Base-by-base conservation (phyloP, 371 early-diverging fungal genomes). In the Rhizopus stolonifer region DNA sequence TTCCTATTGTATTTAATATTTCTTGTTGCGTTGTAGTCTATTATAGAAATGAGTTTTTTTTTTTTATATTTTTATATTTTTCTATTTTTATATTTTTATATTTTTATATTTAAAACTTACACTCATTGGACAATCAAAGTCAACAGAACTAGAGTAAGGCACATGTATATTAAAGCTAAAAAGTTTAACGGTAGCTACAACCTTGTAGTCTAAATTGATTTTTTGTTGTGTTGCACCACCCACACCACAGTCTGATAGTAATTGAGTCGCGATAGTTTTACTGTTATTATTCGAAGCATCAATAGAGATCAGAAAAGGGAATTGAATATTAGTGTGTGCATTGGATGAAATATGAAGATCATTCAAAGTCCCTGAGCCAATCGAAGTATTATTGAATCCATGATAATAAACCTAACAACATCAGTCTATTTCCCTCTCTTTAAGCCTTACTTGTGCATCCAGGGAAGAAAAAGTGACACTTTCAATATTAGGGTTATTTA, bases 401-500 rank as follows among this genome's bases (percentile, higher is more conserved):
- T 79, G 79, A 39, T 83, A 83, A 56, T 73, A 74, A 11, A 77
- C 79, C 83, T 82, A 67, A 10, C 57, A 29, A 22, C 18, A 22
- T 17, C 54, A 11, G 23, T 25, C 3, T 23, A 11, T 25, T 53
- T 22, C 5, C 8, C 23, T 19, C 6, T 22, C 5, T 21, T 54
- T 65, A 60, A 7, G 4, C 10, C 31, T 29, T 72, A 80, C 83
- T 31, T 70, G 72, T n/a, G 83, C 83, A 24, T 59, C 51, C 44
- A 83, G 66, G 10, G 71, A 67, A 24, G 72, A 70, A 50, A 83
- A 83, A n/a, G 77, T 78, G 56, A 81, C 63, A 17, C 79, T 67
- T 54, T 77, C 65, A 25, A 80, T 75, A 53, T 83, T 83, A 21
- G 81, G 80, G 52, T 83, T 83, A 31, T 66, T 54, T 22, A 83